Conservation (phyloP, 2,329 filamentous ascomycete genomes). For the Fusarium circinatum region DNA sequence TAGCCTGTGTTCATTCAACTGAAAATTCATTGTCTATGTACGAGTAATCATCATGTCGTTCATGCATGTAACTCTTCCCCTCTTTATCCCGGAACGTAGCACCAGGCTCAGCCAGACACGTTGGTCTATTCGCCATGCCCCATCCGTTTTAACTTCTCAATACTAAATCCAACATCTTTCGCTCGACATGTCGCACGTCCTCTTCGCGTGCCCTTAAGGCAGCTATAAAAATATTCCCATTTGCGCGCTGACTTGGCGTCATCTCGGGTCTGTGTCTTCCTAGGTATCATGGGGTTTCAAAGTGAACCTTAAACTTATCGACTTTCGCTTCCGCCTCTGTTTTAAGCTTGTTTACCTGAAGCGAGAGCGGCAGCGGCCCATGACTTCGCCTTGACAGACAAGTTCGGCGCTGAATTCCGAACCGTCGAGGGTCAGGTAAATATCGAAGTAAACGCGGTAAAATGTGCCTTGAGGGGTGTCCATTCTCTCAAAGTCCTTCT, state of each 20-base stretch:
- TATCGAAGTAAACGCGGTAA: conserved; percentile 83
- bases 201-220: conserved; percentile 19
- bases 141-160: conserved; percentile 29
- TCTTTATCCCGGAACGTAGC: conserved; percentile 27
- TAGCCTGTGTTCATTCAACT: conserved; percentile 22
- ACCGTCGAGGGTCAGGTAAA: conserved; percentile 93
- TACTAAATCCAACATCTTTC: conserved; percentile 40
- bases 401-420: conserved; percentile 98
- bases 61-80: conserved; percentile 33
- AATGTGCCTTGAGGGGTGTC: conserved; percentile 97
- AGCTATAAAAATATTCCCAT: conserved; percentile 19
- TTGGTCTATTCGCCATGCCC: conserved; percentile 25
- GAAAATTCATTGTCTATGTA: conserved; percentile 33
- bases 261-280: conserved; percentile 28
- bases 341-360: conserved; percentile 68
- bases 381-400: conserved; percentile 99
- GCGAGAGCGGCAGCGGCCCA: conserved; percentile 93
- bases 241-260: conserved; percentile 12
- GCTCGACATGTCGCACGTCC: conserved; percentile 28
- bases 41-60: conserved; percentile 38
- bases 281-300: conserved; percentile 44
- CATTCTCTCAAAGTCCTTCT: conserved; percentile 99
- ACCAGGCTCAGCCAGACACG: conserved; percentile 30
- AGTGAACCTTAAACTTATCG: conserved; percentile 40
- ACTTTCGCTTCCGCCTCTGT: conserved; percentile 30